Evolutionary conservation across 257 asterid genomes (phyloP), one percentile per base, ranked within the genome.

Genomic region (Apocynum venetum): DNA sequence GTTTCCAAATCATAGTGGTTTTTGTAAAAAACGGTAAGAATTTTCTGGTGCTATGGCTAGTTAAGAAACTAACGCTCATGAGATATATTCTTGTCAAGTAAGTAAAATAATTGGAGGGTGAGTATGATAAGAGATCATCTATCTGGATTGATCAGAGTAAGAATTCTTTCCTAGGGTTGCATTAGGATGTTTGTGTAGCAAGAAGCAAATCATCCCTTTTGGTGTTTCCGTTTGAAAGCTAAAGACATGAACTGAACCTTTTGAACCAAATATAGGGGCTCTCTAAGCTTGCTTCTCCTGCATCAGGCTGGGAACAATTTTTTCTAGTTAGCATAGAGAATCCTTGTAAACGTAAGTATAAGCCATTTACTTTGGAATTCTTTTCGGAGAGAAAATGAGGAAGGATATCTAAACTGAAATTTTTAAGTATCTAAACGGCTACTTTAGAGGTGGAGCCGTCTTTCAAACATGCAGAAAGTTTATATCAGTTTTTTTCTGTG

Each of bases 271-370:
- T 6, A 51, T 61, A 20, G 56, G 41, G 43, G 57, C 25, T 64
- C 41, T 40, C 49, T 51, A 4, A 8, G 46, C 36, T 10, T 72
- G 77, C 51, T 38, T 79, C 60, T 73, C 57, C 68, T 40, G 56
- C 57, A 60, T 55, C 73, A 71, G 72, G 53, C 63, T 9, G 43
- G 64, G 47, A 71, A 19, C 64, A 60, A 48, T 63, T 60, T 78
- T 4, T 48, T 57, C 15, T 47, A 35, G 67, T 31, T 61, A 38
- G 61, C 35, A 10, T 36, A 57, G 31, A 70, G 71, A 76, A 49
- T 38, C 13, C 47, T 1, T 46, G 61, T 31, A 12, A 25, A 35
- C 12, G 19, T 31, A 35, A 44, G 46, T 41, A 43, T 57, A 59
- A 41, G 17, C 78, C 46, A 43, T 6, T 38, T 63, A 2, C 43